Conservation (phyloP, 2,329 filamentous ascomycete species). For the Grosmannia serpens region DNA sequence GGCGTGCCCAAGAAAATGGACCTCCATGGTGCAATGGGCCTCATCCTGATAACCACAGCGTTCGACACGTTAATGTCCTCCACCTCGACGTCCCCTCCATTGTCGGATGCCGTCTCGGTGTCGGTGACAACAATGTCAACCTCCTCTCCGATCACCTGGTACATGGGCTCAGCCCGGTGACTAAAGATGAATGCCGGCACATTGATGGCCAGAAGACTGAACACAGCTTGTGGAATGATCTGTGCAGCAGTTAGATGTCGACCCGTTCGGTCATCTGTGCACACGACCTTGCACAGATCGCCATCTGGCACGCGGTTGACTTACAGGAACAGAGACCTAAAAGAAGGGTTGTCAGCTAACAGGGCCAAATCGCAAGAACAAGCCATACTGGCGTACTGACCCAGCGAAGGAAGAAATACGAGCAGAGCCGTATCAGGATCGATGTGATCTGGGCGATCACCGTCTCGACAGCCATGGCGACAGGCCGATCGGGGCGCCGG, state of each 20-base stretch:
- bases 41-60: constrained; percentile 46
- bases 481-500: neutral
- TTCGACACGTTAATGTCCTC: constrained; percentile 52
- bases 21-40: constrained; percentile 42
- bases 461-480: constrained; percentile 19
- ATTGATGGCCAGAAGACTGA: constrained; percentile 55
- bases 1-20: constrained; percentile 69
- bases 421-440: constrained; percentile 33
- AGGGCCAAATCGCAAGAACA: neutral
- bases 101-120: constrained; percentile 20
- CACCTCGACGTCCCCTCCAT: constrained; percentile 23
- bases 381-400: constrained; percentile 24
- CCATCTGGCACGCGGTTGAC: constrained; percentile 1
- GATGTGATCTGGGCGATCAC: constrained; percentile 32
- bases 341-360: neutral
- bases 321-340: constrained; percentile 25
- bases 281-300: neutral
- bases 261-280: neutral
- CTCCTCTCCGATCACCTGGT: constrained; percentile 49
- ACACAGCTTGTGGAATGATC: constrained; percentile 27
- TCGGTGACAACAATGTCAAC: constrained; percentile 44
- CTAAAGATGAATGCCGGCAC: constrained; percentile 50
- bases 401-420: constrained; percentile 52
- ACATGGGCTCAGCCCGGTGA: constrained; percentile 43
- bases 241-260: constrained; percentile 1